Evolutionary conservation across 2,329 filamentous ascomycete species (phyloP), one percentile per base, ranked within the genome.

Genomic region (Hymenoscyphus occultus): DNA sequence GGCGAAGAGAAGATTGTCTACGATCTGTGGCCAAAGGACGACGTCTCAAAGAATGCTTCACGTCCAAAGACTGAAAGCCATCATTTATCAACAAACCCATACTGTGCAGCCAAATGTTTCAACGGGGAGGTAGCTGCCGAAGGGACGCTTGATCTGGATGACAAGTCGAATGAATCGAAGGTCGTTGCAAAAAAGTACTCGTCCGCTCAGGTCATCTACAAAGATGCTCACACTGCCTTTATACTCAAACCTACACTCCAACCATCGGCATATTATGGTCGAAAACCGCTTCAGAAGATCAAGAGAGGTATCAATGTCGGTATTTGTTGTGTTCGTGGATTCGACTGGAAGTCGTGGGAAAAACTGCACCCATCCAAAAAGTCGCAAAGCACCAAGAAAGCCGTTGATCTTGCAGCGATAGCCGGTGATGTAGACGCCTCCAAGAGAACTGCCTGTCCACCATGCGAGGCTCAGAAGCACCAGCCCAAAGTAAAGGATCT

Each of bases 1-100:
- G 95, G 94, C 0, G 95, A 99, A 77, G 90, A 95, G 78, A 98
- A 98, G 76, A 89, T 97, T 7, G 86, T 91, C 0, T 88, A 97
- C 77, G 68, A 65, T 31, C 79, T 98, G 9, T 97, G 93, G 93
- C 89, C 91, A 0, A 84, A 86, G 58, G 82, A 84, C 2, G 42
- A 75, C 74, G 56, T 74, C 73, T n/a, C 62, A 68, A 67, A 76
- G 78, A 70, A 70, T 73, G 70, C 73, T 76, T 71, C 70, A 71
- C 39, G 69, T 74, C 35, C 71, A 68, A 3, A 51, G 19, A 28
- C 48, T 28, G 45, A 54, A 12, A 59, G 69, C 48, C 63, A 65
- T 39, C 64, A 67, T 31, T 56, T 71, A 16, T 71, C 72, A 19
- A 79, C 79, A 40, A 82, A 88, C 69, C 81, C 83, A 0, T 86